Percentiles rank a stretch among this genome's conserved stretches.
phyloP scores from a whole-genome alignment of 805 yeast species.

The Schizosaccharomyces osmophilus region DNA sequence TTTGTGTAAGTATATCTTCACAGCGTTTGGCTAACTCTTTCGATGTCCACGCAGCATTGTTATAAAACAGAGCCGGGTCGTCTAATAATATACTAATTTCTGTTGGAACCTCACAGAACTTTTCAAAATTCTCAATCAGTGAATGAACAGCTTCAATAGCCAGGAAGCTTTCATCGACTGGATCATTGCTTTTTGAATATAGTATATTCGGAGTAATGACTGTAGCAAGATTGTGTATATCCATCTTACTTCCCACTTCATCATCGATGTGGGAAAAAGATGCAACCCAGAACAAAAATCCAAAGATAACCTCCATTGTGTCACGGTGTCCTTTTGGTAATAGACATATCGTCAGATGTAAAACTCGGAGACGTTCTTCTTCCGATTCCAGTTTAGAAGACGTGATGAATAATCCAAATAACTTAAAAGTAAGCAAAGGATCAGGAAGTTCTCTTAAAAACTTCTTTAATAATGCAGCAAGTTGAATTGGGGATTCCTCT shows the following conservation, averaged over 20 bases:
- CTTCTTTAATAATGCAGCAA: constrained; percentile 79
- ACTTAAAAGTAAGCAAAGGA: constrained; percentile 54
- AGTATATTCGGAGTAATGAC: constrained; percentile 84
- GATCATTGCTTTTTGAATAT: constrained; percentile 17
- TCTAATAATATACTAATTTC: constrained; percentile 31
- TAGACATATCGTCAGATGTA: constrained; percentile 45
- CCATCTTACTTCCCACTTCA: constrained; percentile 85
- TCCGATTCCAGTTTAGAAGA: constrained; percentile 17
- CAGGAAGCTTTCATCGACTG: constrained; percentile 21
- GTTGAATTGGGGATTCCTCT: constrained; percentile 63
- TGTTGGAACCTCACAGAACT: constrained; percentile 50
- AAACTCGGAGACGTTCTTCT: constrained; percentile 25
- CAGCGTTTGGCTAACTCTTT: constrained; percentile 10
- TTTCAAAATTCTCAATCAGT: constrained; percentile 58
- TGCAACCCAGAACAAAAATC: constrained; percentile 83
- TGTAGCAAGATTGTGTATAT: constrained; percentile 78
- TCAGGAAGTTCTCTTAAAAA: constrained; percentile 81
- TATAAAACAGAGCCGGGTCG: constrained; percentile 15
- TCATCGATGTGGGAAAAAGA: constrained; percentile 85
- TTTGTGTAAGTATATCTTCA: constrained; percentile 6
- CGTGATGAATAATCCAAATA: constrained; percentile 48
- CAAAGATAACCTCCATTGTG: constrained; percentile 58
- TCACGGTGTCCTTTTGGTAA: constrained; percentile 66
- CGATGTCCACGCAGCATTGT: constrained; percentile 10
- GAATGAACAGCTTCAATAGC: constrained; percentile 79